Conservation (phyloP, 345 rosid species). For the Populus ilicifolia region DNA sequence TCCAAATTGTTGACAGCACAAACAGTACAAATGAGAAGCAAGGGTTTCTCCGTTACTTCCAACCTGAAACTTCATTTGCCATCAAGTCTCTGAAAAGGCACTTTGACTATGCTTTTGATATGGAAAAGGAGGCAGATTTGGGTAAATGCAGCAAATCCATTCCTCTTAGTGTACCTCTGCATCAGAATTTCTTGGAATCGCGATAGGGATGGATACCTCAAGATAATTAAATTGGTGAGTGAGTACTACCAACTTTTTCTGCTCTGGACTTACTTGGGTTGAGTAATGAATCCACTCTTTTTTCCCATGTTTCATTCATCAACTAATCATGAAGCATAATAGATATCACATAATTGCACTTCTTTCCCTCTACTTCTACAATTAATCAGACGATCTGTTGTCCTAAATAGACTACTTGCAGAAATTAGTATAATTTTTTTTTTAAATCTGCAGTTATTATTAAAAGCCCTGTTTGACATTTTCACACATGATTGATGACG, state of each 20-base stretch:
- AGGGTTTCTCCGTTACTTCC: not conserved
- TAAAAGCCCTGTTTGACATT: too few species aligned
- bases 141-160: not conserved
- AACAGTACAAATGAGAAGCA: not conserved
- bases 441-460: too few species aligned
- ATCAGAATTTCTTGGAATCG: not conserved
- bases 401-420: too few species aligned
- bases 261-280: not conserved
- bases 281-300: not conserved
- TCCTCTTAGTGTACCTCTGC: not conserved
- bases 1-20: not conserved
- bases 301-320: too few species aligned
- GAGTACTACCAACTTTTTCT: not conserved
- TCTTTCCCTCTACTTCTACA: too few species aligned
- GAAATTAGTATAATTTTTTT: too few species aligned
- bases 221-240: not conserved
- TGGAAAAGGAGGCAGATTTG: not conserved
- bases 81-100: constrained; percentile 6
- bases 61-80: not conserved
- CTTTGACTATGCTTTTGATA: constrained; percentile 9
- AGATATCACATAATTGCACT: too few species aligned
- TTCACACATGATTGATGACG: too few species aligned
- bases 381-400: too few species aligned
- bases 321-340: too few species aligned
- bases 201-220: not conserved